phyloP scores from a whole-genome alignment of 2,329 filamentous ascomycete species.

The Fusarium nanum region DNA sequence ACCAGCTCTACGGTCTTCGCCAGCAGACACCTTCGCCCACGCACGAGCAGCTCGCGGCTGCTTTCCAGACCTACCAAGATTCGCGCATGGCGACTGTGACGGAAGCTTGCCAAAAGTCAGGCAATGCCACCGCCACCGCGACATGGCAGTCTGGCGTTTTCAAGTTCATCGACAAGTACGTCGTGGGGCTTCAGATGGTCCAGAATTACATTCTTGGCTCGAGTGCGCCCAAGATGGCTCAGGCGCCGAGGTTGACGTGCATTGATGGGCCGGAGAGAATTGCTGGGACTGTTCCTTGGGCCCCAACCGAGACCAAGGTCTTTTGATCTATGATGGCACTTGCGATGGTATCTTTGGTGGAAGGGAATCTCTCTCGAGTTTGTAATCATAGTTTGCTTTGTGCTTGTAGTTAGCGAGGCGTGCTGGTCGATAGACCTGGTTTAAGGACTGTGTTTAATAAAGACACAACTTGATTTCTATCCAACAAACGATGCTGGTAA shows the following conservation, averaged over 20 bases:
- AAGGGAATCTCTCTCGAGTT: fast-evolving
- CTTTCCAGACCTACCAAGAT: constrained; percentile 30
- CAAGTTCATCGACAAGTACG: constrained; percentile 32
- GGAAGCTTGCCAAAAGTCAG: constrained; percentile 5
- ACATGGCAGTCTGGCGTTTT: constrained; percentile 29
- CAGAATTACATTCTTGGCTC: constrained; percentile 22
- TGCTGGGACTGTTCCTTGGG: not conserved
- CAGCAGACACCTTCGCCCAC: not conserved
- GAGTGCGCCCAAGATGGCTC: constrained; percentile 7
- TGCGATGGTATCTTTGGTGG: fast-evolving
- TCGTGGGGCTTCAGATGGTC: constrained; percentile 12
- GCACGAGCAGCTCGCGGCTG: not conserved
- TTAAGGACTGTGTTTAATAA: not conserved
- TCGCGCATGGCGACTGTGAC: constrained; percentile 22
- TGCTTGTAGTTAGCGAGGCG: not conserved
- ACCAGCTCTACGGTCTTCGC: constrained; percentile 38
- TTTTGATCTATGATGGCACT: not conserved
- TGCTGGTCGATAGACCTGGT: not conserved
- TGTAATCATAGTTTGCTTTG: not conserved
- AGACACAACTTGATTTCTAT: not conserved
- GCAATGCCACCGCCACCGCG: constrained; percentile 19
- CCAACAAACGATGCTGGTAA: too few relatives aligned
- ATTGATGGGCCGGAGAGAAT: not conserved
- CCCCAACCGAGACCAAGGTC: not conserved
- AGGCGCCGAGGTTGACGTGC: constrained; percentile 14